These are phyloP conservation scores for Isabelozyma pseudorhagii DNA, from an alignment of 805 yeast species.

Conservation along the genomic window DNA sequence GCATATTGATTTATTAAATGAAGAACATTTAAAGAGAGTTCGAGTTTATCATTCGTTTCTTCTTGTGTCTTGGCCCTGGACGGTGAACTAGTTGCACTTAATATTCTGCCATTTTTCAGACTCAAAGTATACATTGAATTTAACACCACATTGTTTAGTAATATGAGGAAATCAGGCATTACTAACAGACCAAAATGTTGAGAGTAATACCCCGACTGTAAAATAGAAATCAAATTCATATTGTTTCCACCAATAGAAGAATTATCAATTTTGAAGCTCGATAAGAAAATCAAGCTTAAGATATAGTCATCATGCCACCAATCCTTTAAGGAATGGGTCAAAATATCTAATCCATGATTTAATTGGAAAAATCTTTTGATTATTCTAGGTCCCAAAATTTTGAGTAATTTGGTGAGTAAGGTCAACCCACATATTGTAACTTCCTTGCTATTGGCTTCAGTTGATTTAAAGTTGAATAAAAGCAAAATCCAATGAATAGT, in stretches of 20 bases:
- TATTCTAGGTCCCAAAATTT: slow-evolving; percentile 43
- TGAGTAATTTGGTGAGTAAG: slow-evolving; percentile 50
- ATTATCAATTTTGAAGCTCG: slow-evolving; percentile 43
- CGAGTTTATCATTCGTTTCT: slow-evolving; percentile 12
- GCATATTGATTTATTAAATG: slow-evolving; percentile 34
- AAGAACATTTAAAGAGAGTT: slow-evolving; percentile 27
- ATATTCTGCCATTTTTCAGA: slow-evolving; percentile 25
- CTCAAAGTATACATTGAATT: slow-evolving; percentile 29
- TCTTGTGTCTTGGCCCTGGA: slow-evolving; percentile 3
- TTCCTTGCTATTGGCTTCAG: slow-evolving; percentile 17
- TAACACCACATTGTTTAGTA: slow-evolving; percentile 28
- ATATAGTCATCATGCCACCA: slow-evolving; percentile 51
- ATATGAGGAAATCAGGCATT: slow-evolving; percentile 47
- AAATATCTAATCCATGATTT: slow-evolving; percentile 49
- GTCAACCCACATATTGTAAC: slow-evolving; percentile 38
- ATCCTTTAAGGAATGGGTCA: slow-evolving; percentile 41
- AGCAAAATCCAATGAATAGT: slow-evolving; percentile 66
- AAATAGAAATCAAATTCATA: slow-evolving; percentile 1
- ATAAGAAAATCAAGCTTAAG: slow-evolving; percentile 38
- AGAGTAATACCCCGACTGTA: background rate
- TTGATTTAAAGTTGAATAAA: slow-evolving; percentile 38
- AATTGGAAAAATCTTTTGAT: slow-evolving; percentile 46
- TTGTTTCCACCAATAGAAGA: background rate
- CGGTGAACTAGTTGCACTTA: slow-evolving; percentile 35
- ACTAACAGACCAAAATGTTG: slow-evolving; percentile 15